Conservation (phyloP, 2,329 filamentous ascomycete genomes). For the Phaeosphaeria sp. region DNA sequence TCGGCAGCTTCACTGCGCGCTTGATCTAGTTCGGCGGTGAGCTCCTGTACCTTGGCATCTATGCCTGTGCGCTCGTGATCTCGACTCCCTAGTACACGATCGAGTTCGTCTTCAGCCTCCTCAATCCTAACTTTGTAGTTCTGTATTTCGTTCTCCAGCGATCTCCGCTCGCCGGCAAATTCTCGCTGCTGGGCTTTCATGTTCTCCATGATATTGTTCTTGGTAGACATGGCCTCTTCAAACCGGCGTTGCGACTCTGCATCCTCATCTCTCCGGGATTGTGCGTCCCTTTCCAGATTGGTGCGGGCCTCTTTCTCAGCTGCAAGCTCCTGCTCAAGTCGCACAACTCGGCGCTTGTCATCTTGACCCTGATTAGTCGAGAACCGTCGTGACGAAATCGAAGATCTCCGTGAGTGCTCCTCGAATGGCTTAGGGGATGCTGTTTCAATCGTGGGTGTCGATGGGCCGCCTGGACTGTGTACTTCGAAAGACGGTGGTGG, state of each 20-base stretch:
- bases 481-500: slow-evolving; percentile 47
- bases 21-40: slow-evolving; percentile 75
- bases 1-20: slow-evolving; percentile 59
- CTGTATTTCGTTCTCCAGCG: slow-evolving; percentile 80
- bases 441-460: slow-evolving; percentile 45
- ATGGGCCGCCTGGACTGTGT: slow-evolving; percentile 44
- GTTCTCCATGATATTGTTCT: slow-evolving; percentile 92
- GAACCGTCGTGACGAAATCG: slow-evolving; percentile 66
- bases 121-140: slow-evolving; percentile 79
- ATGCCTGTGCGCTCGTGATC: slow-evolving; percentile 79
- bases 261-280: slow-evolving; percentile 61
- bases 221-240: slow-evolving; percentile 88
- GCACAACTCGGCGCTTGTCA: slow-evolving; percentile 66
- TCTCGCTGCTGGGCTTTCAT: slow-evolving; percentile 91
- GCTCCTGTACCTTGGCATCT: slow-evolving; percentile 70
- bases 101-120: slow-evolving; percentile 90
- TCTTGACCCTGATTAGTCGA: slow-evolving; percentile 69
- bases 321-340: slow-evolving; percentile 79
- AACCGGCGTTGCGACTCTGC: slow-evolving; percentile 72
- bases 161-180: slow-evolving; percentile 83
- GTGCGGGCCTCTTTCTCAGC: slow-evolving; percentile 73
- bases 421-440: slow-evolving; percentile 47
- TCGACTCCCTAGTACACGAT: slow-evolving; percentile 80
- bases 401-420: slow-evolving; percentile 64
- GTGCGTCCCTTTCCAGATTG: slow-evolving; percentile 73